Conservation (phyloP, 148 eudicot genomes). For the Rhododendron mucronatum region DNA sequence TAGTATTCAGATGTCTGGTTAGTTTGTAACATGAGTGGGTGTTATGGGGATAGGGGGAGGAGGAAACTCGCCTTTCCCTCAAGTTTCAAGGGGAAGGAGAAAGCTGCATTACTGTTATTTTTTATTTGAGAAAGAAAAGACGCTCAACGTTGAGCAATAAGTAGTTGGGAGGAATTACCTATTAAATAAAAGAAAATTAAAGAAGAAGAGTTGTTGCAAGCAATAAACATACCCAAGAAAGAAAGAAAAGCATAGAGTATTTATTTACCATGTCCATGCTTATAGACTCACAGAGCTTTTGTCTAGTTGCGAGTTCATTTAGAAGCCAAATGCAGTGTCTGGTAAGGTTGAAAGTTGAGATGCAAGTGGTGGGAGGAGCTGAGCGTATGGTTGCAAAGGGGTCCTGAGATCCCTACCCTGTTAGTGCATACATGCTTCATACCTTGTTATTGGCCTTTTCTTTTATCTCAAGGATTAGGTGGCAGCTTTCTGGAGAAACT, state of each 20-base stretch:
- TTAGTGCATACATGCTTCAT: not conserved
- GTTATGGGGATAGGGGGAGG: not conserved
- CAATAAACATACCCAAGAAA: not conserved
- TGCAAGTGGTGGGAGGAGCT: not conserved
- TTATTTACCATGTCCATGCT: not conserved
- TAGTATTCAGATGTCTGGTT: not conserved
- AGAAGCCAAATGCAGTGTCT: not conserved
- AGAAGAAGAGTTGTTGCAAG: not conserved
- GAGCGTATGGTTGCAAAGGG: not conserved
- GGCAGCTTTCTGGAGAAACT: not conserved
- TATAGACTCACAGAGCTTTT: not conserved
- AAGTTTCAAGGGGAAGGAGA: not conserved
- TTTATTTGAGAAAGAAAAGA: not conserved
- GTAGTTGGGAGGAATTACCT: not conserved
- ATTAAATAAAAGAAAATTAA: not conserved
- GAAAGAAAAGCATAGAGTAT: not conserved
- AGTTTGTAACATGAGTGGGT: not conserved
- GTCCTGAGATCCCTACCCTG: not conserved
- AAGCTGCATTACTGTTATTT: not conserved
- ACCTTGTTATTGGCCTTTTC: not conserved
- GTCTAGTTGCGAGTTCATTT: not conserved
- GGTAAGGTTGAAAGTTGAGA: not conserved
- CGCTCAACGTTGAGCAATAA: not conserved
- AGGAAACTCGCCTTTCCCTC: not conserved
- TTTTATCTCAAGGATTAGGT: not conserved